Evolutionary conservation across 768 basidiomycete species (phyloP).

Genomic region (Leccinellum luteum): DNA sequence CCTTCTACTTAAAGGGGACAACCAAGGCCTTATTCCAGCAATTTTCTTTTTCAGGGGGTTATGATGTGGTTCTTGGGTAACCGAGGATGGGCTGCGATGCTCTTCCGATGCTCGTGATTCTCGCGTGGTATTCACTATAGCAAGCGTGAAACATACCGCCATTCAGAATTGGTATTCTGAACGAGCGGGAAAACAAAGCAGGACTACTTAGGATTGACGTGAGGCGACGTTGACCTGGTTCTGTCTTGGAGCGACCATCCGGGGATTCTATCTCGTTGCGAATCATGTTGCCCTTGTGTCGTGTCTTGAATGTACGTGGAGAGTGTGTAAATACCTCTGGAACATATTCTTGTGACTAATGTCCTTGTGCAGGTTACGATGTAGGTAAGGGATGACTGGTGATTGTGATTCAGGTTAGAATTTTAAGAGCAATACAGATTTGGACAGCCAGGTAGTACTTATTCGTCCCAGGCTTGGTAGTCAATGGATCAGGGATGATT

Average conservation of each 20-base stretch:
- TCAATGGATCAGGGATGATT: not conserved
- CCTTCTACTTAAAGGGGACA: conserved; percentile 2
- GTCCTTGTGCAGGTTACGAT: conserved; percentile 53
- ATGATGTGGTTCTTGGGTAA: not conserved
- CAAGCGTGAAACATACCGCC: conserved; percentile 58
- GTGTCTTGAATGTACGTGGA: conserved; percentile 70
- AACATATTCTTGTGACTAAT: conserved; percentile 2
- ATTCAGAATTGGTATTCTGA: conserved; percentile 54
- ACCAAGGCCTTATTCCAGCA: not conserved
- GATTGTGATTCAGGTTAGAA: not conserved
- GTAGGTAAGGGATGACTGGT: conserved; percentile 38
- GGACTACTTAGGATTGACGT: not conserved
- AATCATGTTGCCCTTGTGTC: conserved; percentile 70
- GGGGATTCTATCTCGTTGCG: conserved; percentile 56
- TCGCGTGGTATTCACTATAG: conserved; percentile 13
- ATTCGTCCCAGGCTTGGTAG: too few species aligned
- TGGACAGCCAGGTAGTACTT: conserved; percentile 54
- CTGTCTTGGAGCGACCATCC: conserved; percentile 61
- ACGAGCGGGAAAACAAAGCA: conserved; percentile 48
- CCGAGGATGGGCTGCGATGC: not conserved
- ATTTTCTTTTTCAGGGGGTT: not conserved
- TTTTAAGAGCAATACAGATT: conserved; percentile 31
- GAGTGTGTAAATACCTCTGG: conserved; percentile 36
- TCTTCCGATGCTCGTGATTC: not conserved
- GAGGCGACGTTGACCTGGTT: not conserved